phyloP scores from a whole-genome alignment of 495 filamentous ascomycete genomes.

The Podospora appendiculata region DNA sequence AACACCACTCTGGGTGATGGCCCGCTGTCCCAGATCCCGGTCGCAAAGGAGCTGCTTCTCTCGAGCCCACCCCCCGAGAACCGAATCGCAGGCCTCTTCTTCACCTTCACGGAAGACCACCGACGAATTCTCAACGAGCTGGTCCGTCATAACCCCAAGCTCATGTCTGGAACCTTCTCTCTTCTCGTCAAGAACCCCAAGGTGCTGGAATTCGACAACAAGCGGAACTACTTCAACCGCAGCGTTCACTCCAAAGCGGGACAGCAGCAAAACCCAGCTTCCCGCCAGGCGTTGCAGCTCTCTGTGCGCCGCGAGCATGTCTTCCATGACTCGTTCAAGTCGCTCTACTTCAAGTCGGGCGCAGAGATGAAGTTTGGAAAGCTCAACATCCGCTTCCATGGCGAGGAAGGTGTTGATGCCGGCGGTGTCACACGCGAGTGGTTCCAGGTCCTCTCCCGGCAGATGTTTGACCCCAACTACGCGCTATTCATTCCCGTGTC shows the following conservation, averaged over 20 bases:
- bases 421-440: slow-evolving; percentile 97
- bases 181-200: slow-evolving; percentile 96
- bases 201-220: slow-evolving; percentile 98
- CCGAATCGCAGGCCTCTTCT: slow-evolving; percentile 86
- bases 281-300: slow-evolving; percentile 71
- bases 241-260: slow-evolving; percentile 72
- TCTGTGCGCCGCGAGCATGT: slow-evolving; percentile 88
- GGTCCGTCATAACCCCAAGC: slow-evolving; percentile 88
- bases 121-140: slow-evolving; percentile 97
- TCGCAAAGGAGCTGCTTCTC: slow-evolving; percentile 60
- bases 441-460: slow-evolving; percentile 95
- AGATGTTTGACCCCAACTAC: slow-evolving; percentile 99
- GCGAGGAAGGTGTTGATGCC: slow-evolving; percentile 96
- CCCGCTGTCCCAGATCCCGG: slow-evolving; percentile 38
- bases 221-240: slow-evolving; percentile 97
- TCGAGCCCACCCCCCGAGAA: slow-evolving; percentile 74
- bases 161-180: slow-evolving; percentile 97
- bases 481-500: slow-evolving; percentile 93
- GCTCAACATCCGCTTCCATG: slow-evolving; percentile 93
- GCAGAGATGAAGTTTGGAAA: slow-evolving; percentile 98
- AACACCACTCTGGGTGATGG: slow-evolving; percentile 74
- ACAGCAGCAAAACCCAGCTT: slow-evolving; percentile 48
- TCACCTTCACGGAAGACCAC: slow-evolving; percentile 97
- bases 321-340: slow-evolving; percentile 97
- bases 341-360: slow-evolving; percentile 86